A percentile compares a stretch with the other conserved stretches of the same genome.
Conservation (phyloP, 176 grass and related monocot species). For the Triticum turgidum region DNA sequence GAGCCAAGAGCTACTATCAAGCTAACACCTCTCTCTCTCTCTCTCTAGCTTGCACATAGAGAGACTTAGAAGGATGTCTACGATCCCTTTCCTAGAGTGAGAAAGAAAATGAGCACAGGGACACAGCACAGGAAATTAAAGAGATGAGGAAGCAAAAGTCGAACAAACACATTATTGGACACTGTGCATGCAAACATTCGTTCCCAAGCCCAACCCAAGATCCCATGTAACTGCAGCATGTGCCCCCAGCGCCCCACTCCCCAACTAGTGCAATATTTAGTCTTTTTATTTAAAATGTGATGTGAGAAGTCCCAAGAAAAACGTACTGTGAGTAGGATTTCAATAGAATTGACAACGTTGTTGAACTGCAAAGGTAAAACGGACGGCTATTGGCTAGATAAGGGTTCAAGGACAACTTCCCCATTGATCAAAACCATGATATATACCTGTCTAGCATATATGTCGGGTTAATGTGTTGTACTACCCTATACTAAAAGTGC, state of each 20-base stretch:
- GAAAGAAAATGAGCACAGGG: conserved; percentile 19
- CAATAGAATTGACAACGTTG: background rate
- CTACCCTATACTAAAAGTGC: background rate
- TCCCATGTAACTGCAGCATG: conserved; percentile 23
- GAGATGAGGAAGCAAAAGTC: conserved; percentile 27
- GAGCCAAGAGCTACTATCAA: conserved; percentile 42
- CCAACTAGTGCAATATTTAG: background rate
- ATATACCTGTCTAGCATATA: background rate
- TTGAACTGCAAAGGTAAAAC: background rate
- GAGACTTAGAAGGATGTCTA: conserved; percentile 33
- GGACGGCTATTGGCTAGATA: too few species aligned
- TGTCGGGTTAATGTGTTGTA: background rate
- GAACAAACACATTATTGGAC: conserved; percentile 14
- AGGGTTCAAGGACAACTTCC: too few species aligned
- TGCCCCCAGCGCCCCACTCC: background rate
- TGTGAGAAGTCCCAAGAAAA: too few species aligned
- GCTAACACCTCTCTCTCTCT: background rate
- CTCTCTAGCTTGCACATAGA: conserved; percentile 32
- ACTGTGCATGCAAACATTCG: conserved; percentile 33
- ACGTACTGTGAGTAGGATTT: background rate
- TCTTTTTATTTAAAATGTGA: background rate
- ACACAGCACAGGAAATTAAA: conserved; percentile 27
- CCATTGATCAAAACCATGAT: background rate
- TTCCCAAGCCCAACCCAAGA: conserved; percentile 18
- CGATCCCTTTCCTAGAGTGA: conserved; percentile 28